Conservation (phyloP, 139 green algal species). For the Picochlorum sp. region DNA sequence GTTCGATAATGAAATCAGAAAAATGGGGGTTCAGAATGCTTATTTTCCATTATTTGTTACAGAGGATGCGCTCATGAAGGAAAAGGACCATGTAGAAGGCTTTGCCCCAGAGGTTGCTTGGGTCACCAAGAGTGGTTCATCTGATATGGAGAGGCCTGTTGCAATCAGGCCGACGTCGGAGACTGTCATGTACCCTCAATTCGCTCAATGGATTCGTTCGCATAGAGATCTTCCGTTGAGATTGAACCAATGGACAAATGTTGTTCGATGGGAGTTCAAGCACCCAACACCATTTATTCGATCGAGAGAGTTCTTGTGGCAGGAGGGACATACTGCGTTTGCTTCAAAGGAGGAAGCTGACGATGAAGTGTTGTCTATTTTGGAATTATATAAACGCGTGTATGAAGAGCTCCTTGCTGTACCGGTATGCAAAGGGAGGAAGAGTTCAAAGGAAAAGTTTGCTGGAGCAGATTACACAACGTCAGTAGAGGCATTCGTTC, state of each 20-base stretch:
- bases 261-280: slow-evolving; percentile 99
- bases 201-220: slow-evolving; percentile 88
- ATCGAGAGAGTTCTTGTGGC: slow-evolving; percentile 90
- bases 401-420: slow-evolving; percentile 96
- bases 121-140: slow-evolving; percentile 84
- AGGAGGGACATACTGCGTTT: slow-evolving; percentile 80
- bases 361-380: slow-evolving; percentile 84
- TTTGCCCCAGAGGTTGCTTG: slow-evolving; percentile 85
- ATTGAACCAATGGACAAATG: slow-evolving; percentile 99
- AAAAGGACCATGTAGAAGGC: slow-evolving; percentile 98
- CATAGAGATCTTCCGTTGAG: slow-evolving; percentile 95
- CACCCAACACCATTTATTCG: slow-evolving; percentile 99
- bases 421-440: slow-evolving; percentile 84
- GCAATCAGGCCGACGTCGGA: slow-evolving; percentile 95
- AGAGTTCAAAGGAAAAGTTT: slow-evolving; percentile 97
- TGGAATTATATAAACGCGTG: slow-evolving; percentile 73
- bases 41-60: slow-evolving; percentile 99
- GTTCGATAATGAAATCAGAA: slow-evolving; percentile 90
- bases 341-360: slow-evolving; percentile 84
- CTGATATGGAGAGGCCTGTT: slow-evolving; percentile 89
- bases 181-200: slow-evolving; percentile 98
- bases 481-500: slow-evolving; percentile 95
- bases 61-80: slow-evolving; percentile 84
- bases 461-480: slow-evolving; percentile 92
- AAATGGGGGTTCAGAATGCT: slow-evolving; percentile 88